phyloP scores from a whole-genome alignment of 1,284 basidiomycete species.

The Mrakiaceae sp. region DNA sequence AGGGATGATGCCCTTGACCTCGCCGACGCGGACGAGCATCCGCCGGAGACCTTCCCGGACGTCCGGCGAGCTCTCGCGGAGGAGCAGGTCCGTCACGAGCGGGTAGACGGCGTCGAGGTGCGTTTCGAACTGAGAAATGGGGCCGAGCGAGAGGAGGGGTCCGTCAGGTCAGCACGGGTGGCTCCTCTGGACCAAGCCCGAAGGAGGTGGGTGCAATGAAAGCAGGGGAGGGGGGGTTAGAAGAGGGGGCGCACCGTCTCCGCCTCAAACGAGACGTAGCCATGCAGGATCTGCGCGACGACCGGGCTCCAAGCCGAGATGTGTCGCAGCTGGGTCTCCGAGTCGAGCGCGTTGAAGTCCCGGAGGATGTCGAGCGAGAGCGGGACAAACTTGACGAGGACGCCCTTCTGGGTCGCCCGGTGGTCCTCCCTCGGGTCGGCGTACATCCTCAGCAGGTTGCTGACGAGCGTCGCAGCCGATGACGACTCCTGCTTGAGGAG shows the following conservation, averaged over 20 bases:
- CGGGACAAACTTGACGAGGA: conserved; percentile 79
- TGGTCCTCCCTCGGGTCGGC: conserved; percentile 79
- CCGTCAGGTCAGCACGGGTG: background rate
- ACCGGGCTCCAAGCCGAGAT: conserved; percentile 97
- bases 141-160: background rate
- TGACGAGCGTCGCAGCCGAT: conserved; percentile 88
- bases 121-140: conserved; percentile 52
- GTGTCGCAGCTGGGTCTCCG: conserved; percentile 89
- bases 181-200: background rate
- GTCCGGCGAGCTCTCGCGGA: conserved; percentile 66
- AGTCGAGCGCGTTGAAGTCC: conserved; percentile 80
- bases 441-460: conserved; percentile 87
- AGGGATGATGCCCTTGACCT: background rate
- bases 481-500: conserved; percentile 96
- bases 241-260: conserved; percentile 55
- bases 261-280: conserved; percentile 79
- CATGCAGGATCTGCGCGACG: conserved; percentile 81
- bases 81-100: conserved; percentile 64
- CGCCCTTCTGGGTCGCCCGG: conserved; percentile 64
- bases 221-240: conserved; percentile 13
- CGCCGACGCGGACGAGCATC: conserved; percentile 47
- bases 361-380: conserved; percentile 81
- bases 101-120: conserved; percentile 82
- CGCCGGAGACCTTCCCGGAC: conserved; percentile 63
- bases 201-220: background rate